Evolutionary conservation across 2,329 filamentous ascomycete species (phyloP).

Genomic region (Hymenoscyphus occultus): DNA sequence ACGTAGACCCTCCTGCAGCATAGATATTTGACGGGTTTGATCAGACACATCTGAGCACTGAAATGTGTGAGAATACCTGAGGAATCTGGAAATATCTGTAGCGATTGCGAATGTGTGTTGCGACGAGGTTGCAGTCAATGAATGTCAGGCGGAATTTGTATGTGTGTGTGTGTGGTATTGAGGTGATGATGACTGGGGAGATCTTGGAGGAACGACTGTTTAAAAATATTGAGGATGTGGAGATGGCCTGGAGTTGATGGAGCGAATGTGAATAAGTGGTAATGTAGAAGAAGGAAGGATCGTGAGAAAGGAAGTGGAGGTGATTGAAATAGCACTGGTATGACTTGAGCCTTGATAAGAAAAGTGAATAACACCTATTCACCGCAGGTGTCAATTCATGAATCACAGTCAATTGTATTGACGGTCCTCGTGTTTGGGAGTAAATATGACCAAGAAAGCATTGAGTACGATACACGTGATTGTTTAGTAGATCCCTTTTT

Average conservation of each 20-base stretch:
- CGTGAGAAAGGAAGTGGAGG: neutral
- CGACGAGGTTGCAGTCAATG: neutral
- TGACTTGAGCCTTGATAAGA: neutral
- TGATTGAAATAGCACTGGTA: neutral
- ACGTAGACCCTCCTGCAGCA: slow-evolving; percentile 32
- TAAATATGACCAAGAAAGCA: slow-evolving; percentile 5
- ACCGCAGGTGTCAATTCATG: neutral
- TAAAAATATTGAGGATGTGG: neutral
- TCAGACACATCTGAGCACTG: slow-evolving; percentile 27
- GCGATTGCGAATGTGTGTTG: neutral
- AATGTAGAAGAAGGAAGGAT: neutral
- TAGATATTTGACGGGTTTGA: slow-evolving; percentile 25
- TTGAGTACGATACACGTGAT: slow-evolving; percentile 11
- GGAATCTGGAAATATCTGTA: neutral
- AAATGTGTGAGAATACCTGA: neutral
- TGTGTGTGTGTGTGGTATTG: neutral
- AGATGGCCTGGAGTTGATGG: neutral
- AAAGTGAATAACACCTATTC: slow-evolving; percentile 2
- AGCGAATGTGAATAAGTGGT: slow-evolving; percentile 8
- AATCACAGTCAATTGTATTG: neutral
- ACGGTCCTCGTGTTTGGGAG: neutral
- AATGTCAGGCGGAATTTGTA: neutral
- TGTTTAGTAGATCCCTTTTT: slow-evolving; percentile 13
- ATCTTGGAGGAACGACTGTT: neutral
- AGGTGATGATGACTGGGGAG: neutral